Evolutionary conservation across 768 basidiomycete genomes (phyloP).

Genomic region (Gloeophyllum trabeum): DNA sequence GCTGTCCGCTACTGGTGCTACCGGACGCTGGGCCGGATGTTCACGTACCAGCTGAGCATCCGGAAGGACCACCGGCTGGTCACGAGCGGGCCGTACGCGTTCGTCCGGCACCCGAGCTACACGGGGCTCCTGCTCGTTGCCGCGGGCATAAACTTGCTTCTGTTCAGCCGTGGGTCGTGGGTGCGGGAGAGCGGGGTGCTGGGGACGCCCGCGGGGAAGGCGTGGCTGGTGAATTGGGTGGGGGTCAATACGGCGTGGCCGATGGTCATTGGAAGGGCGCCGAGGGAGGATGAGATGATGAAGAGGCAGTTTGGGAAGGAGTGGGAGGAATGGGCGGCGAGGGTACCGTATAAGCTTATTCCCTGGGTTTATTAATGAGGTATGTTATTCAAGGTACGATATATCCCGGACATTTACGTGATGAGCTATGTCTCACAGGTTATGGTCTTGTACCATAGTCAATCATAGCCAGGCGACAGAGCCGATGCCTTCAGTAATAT

Average conservation of each 20-base stretch:
- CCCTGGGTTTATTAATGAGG: too few species aligned
- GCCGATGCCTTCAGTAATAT: too few species aligned
- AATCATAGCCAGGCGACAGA: too few species aligned
- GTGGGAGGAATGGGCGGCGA: too few species aligned
- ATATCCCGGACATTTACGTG: too few species aligned
- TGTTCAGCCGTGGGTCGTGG: conserved; percentile 9
- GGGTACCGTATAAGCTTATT: too few species aligned
- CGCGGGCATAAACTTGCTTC: conserved; percentile 4
- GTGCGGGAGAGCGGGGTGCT: conserved; percentile 8
- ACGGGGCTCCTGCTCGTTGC: conserved; percentile 4
- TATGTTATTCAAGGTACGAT: too few species aligned
- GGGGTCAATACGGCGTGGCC: not conserved
- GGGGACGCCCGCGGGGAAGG: conserved; percentile 4
- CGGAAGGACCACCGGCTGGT: conserved; percentile 14
- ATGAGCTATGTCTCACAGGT: too few species aligned
- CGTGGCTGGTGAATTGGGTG: conserved; percentile 3
- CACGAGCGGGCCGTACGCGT: conserved; percentile 17
- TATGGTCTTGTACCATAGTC: too few species aligned
- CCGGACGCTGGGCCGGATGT: conserved; percentile 14
- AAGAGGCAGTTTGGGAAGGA: too few species aligned
- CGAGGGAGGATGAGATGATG: too few species aligned
- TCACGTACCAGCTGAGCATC: conserved; percentile 18
- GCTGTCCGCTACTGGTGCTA: conserved; percentile 11
- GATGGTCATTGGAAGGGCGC: too few species aligned
- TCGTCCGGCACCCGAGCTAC: conserved; percentile 19